A percentile compares a stretch with the other conserved stretches of the same genome.
Evolutionary conservation across 1,284 basidiomycete species (phyloP).

Genomic region (Rugosomyces carneus): DNA sequence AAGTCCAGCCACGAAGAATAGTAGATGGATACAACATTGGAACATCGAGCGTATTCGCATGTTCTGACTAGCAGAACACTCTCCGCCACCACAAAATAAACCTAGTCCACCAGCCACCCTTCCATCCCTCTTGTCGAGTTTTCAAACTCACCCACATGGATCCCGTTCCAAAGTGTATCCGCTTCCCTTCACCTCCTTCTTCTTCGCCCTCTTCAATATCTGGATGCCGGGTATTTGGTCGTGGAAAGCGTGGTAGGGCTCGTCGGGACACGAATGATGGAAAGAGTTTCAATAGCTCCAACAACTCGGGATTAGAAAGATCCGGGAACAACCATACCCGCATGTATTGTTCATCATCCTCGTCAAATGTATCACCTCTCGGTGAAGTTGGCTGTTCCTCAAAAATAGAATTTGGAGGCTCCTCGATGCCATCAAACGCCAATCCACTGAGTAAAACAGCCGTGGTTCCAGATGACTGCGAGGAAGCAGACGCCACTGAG

Average conservation of each 20-base stretch:
- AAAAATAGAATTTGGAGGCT: conserved; percentile 31
- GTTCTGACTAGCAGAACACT: conserved; percentile 49
- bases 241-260: conserved; percentile 58
- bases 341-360: conserved; percentile 46
- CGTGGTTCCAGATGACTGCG: conserved; percentile 47
- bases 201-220: conserved; percentile 66
- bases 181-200: conserved; percentile 41
- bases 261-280: conserved; percentile 62
- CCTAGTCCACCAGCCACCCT: conserved; percentile 69
- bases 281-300: conserved; percentile 58
- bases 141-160: conserved; percentile 61
- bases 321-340: conserved; percentile 69
- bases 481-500: conserved; percentile 40
- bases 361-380: conserved; percentile 34
- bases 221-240: conserved; percentile 26
- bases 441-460: conserved; percentile 24
- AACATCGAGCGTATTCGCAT: conserved; percentile 14
- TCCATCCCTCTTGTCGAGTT: conserved; percentile 52
- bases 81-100: conserved; percentile 67
- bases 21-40: conserved; percentile 20
- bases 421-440: conserved; percentile 31
- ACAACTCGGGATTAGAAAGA: conserved; percentile 58
- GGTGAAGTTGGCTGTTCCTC: conserved; percentile 27
- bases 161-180: conserved; percentile 65
- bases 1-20: conserved; percentile 12